These are phyloP conservation scores for Fusarium denticulatum DNA, from an alignment of 2,329 filamentous ascomycete species.

Conservation along the genomic window DNA sequence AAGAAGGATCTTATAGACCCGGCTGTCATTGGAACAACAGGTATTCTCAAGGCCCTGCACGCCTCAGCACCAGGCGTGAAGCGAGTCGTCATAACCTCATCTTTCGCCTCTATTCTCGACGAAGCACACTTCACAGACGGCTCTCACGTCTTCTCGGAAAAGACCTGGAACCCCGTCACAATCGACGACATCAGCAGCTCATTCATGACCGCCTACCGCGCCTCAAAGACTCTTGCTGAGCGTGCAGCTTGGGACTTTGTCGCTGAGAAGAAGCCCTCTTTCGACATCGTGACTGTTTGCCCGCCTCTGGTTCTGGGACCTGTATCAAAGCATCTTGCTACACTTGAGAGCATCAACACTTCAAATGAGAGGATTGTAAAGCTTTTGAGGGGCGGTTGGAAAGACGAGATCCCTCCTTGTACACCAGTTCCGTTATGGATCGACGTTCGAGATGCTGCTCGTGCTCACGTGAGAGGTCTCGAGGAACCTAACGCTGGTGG, in stretches of 20 bases:
- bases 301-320: conserved; percentile 67
- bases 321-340: conserved; percentile 58
- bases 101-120: conserved; percentile 63
- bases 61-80: conserved; percentile 68
- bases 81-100: conserved; percentile 72
- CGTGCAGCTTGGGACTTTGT: conserved; percentile 64
- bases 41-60: conserved; percentile 77
- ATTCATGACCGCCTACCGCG: conserved; percentile 60
- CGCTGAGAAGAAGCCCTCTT: conserved; percentile 52
- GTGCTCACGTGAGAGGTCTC: conserved; percentile 62
- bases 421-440: conserved; percentile 59
- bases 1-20: conserved; percentile 66
- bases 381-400: conserved; percentile 62
- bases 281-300: conserved; percentile 64
- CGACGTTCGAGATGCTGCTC: conserved; percentile 66
- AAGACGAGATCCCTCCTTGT: conserved; percentile 53
- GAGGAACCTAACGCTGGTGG: conserved; percentile 60
- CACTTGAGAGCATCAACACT: conserved; percentile 61
- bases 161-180: conserved; percentile 64
- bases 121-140: conserved; percentile 51
- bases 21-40: conserved; percentile 69
- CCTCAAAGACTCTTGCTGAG: conserved; percentile 65
- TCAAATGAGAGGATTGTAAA: conserved; percentile 63
- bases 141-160: conserved; percentile 55
- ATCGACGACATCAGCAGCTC: conserved; percentile 54